Evolutionary conservation across 2,329 filamentous ascomycete genomes (phyloP), one percentile per base, ranked within the genome.

Genomic region (Fusarium pseudoanthophilum): DNA sequence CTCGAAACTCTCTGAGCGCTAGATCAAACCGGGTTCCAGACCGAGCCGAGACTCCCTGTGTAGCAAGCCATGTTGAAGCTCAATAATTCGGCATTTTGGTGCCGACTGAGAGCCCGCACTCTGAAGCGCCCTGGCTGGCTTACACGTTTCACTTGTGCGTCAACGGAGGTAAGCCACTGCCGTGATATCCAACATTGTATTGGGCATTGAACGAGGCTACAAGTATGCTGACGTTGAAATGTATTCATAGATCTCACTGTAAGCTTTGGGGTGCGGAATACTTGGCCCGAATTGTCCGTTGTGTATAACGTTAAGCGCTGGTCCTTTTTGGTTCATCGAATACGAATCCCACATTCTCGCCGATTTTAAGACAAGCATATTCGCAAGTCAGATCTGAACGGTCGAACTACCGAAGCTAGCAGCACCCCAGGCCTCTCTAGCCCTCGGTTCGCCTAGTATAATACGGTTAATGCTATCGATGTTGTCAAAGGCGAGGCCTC

Each of bases 31-130:
- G 30, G 57, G 39, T 28, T 42, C 42, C 48, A 53, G 32, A 56
- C 42, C 42, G 36, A 63, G 42, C 60, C 66, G 66, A 69, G 64
- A 68, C 66, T 56, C 32, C 49, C 60, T 42, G 48, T 63, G 66
- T 68, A 55, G 64, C 64, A 49, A 42, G 37, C 39, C 37, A 42
- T 40, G 51, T 36, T 40, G 11, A 42, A 55, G 37, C 40, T 49
- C 52, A 21, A 59, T 32, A 28, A 64, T 42, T 36, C 66, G 66
- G 66, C 64, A 68, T 40, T 26, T 39, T 37, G 32, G 32, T 69
- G 64, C 66, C 64, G 66, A 39, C n/a, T 28, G 30, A 46, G 30
- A 46, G 30, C 46, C 37, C 36, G 42, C 42, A 56, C n/a, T 37
- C 37, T n/a, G 24, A 58, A 21, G 37, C 56, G 48, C 37, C 64